phyloP scores from a whole-genome alignment of 805 yeast genomes.

The Kodamaea kaohsiungensis region DNA sequence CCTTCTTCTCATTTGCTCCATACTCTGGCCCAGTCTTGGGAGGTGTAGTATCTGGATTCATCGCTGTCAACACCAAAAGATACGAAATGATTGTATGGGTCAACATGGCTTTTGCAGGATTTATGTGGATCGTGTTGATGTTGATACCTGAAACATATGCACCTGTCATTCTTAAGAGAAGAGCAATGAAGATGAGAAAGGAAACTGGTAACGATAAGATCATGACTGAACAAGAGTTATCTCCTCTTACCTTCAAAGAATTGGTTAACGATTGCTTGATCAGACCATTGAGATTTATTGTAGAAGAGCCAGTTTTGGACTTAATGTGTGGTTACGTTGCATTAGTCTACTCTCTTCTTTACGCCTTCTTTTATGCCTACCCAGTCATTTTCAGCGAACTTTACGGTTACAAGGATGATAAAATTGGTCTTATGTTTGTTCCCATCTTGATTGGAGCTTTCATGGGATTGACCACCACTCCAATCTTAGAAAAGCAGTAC shows the following conservation, averaged over 20 bases:
- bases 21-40: constrained; percentile 92
- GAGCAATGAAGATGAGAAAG: constrained; percentile 67
- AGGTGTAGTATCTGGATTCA: constrained; percentile 85
- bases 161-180: constrained; percentile 69
- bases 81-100: constrained; percentile 83
- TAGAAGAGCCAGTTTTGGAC: constrained; percentile 83
- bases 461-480: constrained; percentile 71
- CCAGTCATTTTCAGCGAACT: constrained; percentile 82
- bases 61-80: constrained; percentile 68
- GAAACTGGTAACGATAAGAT: constrained; percentile 81
- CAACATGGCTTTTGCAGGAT: constrained; percentile 88
- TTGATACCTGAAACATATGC: constrained; percentile 88
- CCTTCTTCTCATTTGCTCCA: constrained; percentile 88
- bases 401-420: constrained; percentile 75
- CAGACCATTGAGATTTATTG: constrained; percentile 76
- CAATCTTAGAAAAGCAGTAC: constrained; percentile 66
- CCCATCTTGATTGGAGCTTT: constrained; percentile 88
- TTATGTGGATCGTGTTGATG: constrained; percentile 66
- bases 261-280: constrained; percentile 68
- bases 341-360: constrained; percentile 83
- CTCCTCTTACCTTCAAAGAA: constrained; percentile 66
- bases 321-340: constrained; percentile 84
- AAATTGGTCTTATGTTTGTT: constrained; percentile 82
- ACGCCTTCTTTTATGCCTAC: constrained; percentile 93
- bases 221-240: constrained; percentile 92